phyloP scores from a whole-genome alignment of 1,139 yeast species.

The Debaryomyces fabryi region DNA sequence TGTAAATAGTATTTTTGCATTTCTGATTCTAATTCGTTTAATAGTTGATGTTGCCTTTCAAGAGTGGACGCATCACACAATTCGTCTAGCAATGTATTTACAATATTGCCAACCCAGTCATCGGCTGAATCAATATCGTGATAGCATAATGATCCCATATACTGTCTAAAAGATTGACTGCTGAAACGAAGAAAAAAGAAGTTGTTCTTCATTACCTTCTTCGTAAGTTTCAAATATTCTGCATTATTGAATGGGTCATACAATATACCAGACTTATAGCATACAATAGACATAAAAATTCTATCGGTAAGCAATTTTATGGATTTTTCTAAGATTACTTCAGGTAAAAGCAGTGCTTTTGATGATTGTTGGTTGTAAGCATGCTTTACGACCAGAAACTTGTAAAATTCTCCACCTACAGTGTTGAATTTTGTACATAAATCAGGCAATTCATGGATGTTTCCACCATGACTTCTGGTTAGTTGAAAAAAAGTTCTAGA shows the following conservation, averaged over 20 bases:
- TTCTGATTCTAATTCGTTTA: constrained; percentile 1
- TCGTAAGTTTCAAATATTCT: constrained; percentile 12
- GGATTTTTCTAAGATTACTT: neutral
- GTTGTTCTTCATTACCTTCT: constrained; percentile 16
- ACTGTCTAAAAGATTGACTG: constrained; percentile 25
- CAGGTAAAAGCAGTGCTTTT: neutral
- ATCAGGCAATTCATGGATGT: constrained; percentile 13
- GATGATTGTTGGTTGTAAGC: neutral
- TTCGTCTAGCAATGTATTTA: constrained; percentile 8
- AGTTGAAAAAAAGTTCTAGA: constrained; percentile 18
- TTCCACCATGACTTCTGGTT: neutral
- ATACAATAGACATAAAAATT: constrained; percentile 20
- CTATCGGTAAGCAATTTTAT: constrained; percentile 19
- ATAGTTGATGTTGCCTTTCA: constrained; percentile 9
- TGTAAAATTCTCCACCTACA: constrained; percentile 21
- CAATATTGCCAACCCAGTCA: constrained; percentile 21
- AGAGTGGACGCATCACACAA: neutral
- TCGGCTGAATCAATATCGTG: constrained; percentile 15
- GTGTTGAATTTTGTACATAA: constrained; percentile 19
- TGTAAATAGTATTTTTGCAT: constrained; percentile 1
- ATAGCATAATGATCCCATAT: constrained; percentile 21
- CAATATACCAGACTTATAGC: constrained; percentile 12
- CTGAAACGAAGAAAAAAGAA: constrained; percentile 18
- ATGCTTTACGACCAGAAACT: constrained; percentile 14
- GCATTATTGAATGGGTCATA: constrained; percentile 15